These are phyloP conservation scores for Neocucurbitaria cava DNA, from an alignment of 2,329 filamentous ascomycete genomes.

Conservation along the genomic window DNA sequence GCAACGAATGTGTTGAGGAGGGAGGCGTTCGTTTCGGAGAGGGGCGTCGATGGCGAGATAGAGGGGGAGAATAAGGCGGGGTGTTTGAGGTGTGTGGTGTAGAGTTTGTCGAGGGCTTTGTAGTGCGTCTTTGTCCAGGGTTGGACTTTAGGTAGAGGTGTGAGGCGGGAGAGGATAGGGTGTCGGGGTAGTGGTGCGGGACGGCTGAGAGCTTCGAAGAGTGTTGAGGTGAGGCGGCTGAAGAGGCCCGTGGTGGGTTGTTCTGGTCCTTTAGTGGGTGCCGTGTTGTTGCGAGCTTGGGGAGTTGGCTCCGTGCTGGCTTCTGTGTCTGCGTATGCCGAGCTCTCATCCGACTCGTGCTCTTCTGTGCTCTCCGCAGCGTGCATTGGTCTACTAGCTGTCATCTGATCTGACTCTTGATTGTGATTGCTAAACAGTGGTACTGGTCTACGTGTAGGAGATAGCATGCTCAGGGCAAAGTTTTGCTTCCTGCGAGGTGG, in stretches of 20 bases:
- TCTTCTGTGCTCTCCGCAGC: not conserved
- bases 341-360: constrained; percentile 3
- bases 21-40: constrained; percentile 36
- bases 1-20: constrained; percentile 37
- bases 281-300: constrained; percentile 4
- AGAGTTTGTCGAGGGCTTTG: constrained; percentile 46
- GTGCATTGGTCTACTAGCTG: not conserved
- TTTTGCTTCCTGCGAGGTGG: constrained; percentile 27
- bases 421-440: constrained; percentile 13
- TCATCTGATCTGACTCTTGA: constrained; percentile 1
- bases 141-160: constrained; percentile 41
- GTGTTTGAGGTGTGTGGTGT: constrained; percentile 39
- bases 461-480: constrained; percentile 25
- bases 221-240: constrained; percentile 23
- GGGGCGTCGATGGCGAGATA: constrained; percentile 20
- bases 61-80: constrained; percentile 41
- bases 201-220: constrained; percentile 11
- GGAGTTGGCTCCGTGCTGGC: constrained; percentile 6
- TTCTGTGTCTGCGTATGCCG: constrained; percentile 5
- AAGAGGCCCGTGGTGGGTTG: constrained; percentile 25
- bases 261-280: constrained; percentile 6
- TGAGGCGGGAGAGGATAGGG: constrained; percentile 33
- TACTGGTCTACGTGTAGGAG: constrained; percentile 20
- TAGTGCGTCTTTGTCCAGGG: constrained; percentile 53
- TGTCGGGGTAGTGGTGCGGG: constrained; percentile 27